phyloP scores from a whole-genome alignment of 179 eudicot species.

The Camellia oleifera region DNA sequence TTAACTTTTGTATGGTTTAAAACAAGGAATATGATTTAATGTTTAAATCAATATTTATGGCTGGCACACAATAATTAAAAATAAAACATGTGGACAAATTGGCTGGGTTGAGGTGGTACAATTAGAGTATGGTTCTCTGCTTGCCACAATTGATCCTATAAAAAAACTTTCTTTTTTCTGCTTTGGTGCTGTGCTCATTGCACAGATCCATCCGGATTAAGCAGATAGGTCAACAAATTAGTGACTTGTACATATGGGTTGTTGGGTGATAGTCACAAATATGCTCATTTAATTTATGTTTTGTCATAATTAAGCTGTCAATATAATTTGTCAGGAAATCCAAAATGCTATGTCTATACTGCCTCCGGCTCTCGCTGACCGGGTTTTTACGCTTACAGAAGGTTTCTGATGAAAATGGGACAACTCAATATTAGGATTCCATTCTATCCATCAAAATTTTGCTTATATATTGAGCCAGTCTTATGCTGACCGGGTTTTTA shows the following conservation, averaged over 20 bases:
- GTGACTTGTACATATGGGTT: background rate
- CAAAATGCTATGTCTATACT: conserved; percentile 52
- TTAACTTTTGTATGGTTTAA: background rate
- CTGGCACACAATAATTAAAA: background rate
- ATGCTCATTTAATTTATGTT: background rate
- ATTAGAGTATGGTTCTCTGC: background rate
- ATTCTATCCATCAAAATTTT: background rate
- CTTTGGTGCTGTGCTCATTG: too few species aligned
- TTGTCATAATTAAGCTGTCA: background rate
- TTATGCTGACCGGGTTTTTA: conserved; percentile 63
- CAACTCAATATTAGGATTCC: background rate
- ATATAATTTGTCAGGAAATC: conserved; percentile 60
- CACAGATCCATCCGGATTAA: background rate
- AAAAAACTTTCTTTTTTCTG: background rate
- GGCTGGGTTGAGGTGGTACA: background rate
- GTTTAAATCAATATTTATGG: background rate
- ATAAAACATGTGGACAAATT: background rate
- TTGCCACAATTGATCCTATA: background rate
- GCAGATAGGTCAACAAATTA: background rate
- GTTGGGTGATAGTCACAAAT: conserved; percentile 1
- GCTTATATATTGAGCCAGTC: background rate
- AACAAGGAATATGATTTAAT: background rate
- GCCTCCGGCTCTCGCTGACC: conserved; percentile 43
- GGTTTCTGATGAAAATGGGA: conserved; percentile 20
- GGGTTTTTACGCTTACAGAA: conserved; percentile 58